phyloP scores from a whole-genome alignment of 2,329 filamentous ascomycete species.

The Fusarium buharicum region DNA sequence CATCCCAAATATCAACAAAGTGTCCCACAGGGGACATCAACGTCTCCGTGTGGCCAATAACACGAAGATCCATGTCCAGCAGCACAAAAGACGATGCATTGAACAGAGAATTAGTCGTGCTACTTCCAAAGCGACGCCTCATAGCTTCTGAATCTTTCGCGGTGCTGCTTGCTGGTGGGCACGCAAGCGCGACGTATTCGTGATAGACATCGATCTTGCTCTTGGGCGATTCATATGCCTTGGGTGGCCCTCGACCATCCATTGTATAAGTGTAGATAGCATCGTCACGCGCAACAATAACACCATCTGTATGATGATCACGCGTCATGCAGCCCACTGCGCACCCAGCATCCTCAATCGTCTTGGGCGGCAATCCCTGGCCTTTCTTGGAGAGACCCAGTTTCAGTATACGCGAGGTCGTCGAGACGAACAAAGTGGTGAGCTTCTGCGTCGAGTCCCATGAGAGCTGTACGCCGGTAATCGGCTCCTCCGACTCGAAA shows the following conservation, averaged over 20 bases:
- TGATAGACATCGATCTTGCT: conserved; percentile 80
- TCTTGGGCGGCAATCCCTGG: conserved; percentile 87
- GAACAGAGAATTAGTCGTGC: conserved; percentile 78
- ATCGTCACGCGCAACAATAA: conserved; percentile 93
- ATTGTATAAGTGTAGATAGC: conserved; percentile 93
- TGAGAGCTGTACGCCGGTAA: conserved; percentile 87
- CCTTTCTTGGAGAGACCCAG: conserved; percentile 87
- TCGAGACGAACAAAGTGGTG: conserved; percentile 90
- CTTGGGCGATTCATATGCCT: conserved; percentile 92
- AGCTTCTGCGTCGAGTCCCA: conserved; percentile 60
- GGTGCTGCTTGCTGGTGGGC: conserved; percentile 72
- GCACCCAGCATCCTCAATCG: conserved; percentile 89
- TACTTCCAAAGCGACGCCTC: conserved; percentile 76
- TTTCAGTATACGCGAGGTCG: conserved; percentile 86
- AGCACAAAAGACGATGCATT: conserved; percentile 89
- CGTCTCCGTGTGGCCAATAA: conserved; percentile 89
- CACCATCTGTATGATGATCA: conserved; percentile 80
- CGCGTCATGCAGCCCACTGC: conserved; percentile 95
- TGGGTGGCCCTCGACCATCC: conserved; percentile 86
- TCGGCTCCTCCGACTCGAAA: conserved; percentile 95
- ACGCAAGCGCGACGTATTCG: conserved; percentile 88
- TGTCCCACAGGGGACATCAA: conserved; percentile 82
- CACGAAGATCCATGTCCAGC: conserved; percentile 89
- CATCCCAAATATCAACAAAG: conserved; percentile 88
- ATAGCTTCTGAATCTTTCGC: conserved; percentile 68